phyloP scores from a whole-genome alignment of 805 yeast genomes.

The Candida sanyiensis region DNA sequence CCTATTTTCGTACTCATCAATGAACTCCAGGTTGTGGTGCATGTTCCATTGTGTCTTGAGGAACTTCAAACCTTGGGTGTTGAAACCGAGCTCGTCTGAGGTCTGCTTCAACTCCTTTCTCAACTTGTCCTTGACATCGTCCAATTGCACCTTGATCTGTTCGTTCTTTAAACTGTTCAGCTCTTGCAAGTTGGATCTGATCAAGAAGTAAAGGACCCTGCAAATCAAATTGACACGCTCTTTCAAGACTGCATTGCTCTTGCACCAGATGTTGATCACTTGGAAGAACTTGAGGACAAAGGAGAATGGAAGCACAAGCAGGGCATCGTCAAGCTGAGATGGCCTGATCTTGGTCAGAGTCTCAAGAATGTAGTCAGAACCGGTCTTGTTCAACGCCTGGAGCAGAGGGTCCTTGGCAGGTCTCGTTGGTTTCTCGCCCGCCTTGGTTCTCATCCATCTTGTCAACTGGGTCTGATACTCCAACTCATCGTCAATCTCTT shows the following conservation, averaged over 20 bases:
- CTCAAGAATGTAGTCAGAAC: constrained; percentile 75
- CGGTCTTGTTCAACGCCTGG: constrained; percentile 61
- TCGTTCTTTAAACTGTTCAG: constrained; percentile 65
- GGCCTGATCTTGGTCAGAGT: constrained; percentile 66
- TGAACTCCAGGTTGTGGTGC: constrained; percentile 66
- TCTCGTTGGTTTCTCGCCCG: constrained; percentile 44
- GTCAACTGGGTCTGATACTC: constrained; percentile 42
- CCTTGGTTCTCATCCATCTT: constrained; percentile 37
- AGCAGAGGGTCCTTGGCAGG: constrained; percentile 72
- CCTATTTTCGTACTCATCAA: constrained; percentile 58
- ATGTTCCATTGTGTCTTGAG: constrained; percentile 74
- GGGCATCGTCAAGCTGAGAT: constrained; percentile 87
- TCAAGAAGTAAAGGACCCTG: constrained; percentile 67
- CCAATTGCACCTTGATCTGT: constrained; percentile 55
- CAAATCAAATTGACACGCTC: constrained; percentile 60
- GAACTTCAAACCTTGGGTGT: constrained; percentile 75
- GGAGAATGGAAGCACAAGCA: constrained; percentile 85
- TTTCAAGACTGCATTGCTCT: constrained; percentile 38
- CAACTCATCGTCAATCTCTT: constrained; percentile 55
- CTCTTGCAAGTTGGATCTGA: constrained; percentile 73
- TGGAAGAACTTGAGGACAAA: constrained; percentile 64
- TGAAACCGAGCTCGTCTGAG: constrained; percentile 67
- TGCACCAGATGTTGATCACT: constrained; percentile 74
- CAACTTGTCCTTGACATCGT: constrained; percentile 55
- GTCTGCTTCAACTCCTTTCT: constrained; percentile 49